phyloP scores from a whole-genome alignment of 1,139 yeast genomes.

The Suzukiozyma palmioleophila region DNA sequence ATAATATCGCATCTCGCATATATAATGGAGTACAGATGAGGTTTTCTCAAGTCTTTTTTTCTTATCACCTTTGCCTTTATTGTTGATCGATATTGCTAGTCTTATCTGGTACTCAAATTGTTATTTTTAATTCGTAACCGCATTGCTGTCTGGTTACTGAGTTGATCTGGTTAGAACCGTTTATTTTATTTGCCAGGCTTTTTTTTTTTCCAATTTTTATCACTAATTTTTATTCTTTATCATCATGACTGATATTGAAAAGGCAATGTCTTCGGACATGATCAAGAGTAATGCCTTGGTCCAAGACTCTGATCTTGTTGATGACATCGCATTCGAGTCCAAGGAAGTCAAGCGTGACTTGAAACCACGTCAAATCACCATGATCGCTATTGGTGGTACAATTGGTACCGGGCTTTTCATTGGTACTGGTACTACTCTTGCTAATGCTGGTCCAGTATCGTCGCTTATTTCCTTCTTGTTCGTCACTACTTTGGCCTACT shows the following conservation, averaged over 20 bases:
- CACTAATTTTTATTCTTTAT: background rate
- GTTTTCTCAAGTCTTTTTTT: too few relatives aligned
- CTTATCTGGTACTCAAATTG: too few relatives aligned
- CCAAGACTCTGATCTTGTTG: background rate
- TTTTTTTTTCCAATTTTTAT: background rate
- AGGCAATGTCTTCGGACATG: background rate
- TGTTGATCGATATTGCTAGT: too few relatives aligned
- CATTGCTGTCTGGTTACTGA: too few relatives aligned
- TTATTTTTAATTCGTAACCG: too few relatives aligned
- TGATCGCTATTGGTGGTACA: slow-evolving; percentile 62
- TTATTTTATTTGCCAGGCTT: background rate
- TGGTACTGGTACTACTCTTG: slow-evolving; percentile 52
- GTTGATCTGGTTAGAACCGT: too few relatives aligned
- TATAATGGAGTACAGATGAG: too few relatives aligned
- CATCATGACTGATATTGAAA: background rate
- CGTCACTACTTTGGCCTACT: slow-evolving; percentile 61
- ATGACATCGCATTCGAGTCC: background rate
- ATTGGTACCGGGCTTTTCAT: slow-evolving; percentile 67
- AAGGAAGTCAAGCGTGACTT: slow-evolving; percentile 35
- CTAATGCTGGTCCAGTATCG: slow-evolving; percentile 66
- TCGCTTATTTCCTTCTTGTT: slow-evolving; percentile 61
- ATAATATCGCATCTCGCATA: background rate
- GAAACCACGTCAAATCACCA: slow-evolving; percentile 62
- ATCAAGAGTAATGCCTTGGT: background rate
- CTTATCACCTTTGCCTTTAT: too few relatives aligned